Percentiles rank a stretch among this genome's conserved stretches.
phyloP scores from a whole-genome alignment of 2,329 filamentous ascomycete species.

The Ilyonectria sp. region DNA sequence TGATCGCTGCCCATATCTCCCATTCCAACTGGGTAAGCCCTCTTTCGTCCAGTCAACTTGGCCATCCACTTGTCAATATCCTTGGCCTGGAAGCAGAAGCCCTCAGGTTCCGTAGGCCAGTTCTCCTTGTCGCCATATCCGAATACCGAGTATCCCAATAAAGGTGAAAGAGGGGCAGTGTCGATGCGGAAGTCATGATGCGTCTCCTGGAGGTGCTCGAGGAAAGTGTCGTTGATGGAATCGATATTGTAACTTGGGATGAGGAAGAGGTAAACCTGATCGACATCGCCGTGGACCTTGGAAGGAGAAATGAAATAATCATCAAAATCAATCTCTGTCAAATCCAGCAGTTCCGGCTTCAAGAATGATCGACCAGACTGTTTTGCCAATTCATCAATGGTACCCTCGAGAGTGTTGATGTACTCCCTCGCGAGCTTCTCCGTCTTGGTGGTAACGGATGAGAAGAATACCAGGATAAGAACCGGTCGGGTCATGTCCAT shows the following conservation, averaged over 20 bases:
- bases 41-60: conserved; percentile 88
- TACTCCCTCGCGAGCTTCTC: conserved; percentile 80
- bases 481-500: conserved; percentile 63
- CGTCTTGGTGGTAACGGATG: conserved; percentile 88
- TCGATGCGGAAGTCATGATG: conserved; percentile 98
- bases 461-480: conserved; percentile 88
- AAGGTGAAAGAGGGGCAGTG: conserved; percentile 81
- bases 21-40: conserved; percentile 90
- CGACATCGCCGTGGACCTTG: conserved; percentile 68
- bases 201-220: conserved; percentile 90
- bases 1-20: conserved; percentile 87
- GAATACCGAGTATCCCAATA: conserved; percentile 93
- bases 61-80: conserved; percentile 97
- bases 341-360: conserved; percentile 78
- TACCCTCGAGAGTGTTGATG: conserved; percentile 65
- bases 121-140: conserved; percentile 92
- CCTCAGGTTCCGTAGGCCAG: conserved; percentile 92
- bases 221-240: conserved; percentile 88
- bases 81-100: conserved; percentile 93
- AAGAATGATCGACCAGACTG: conserved; percentile 59
- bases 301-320: conserved; percentile 90
- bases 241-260: conserved; percentile 97
- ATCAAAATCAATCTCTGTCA: conserved; percentile 91
- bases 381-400: conserved; percentile 66
- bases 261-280: conserved; percentile 87